Evolutionary conservation across 768 basidiomycete genomes (phyloP).

Genomic region (Wakefieldia striispora): DNA sequence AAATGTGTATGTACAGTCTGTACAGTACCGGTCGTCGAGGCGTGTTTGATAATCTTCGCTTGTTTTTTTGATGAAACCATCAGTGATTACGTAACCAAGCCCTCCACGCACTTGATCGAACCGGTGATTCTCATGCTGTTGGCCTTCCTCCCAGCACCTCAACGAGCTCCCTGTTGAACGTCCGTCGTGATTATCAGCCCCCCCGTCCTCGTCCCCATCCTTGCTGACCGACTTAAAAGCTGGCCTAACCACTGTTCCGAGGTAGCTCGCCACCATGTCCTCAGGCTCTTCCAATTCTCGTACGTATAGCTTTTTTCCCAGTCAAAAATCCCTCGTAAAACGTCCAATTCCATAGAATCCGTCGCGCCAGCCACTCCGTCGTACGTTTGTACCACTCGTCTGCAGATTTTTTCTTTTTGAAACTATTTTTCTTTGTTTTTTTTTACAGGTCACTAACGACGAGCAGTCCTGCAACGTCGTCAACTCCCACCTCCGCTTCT

Average conservation of each 20-base stretch:
- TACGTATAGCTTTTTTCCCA: neutral
- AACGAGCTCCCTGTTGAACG: constrained; percentile 6
- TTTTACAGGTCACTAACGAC: neutral
- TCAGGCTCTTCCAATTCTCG: neutral
- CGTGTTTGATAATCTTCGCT: neutral
- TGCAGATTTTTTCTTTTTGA: neutral
- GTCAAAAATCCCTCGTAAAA: too few species aligned
- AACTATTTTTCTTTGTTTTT: neutral
- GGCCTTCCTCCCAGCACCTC: constrained; percentile 1
- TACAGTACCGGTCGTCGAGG: too few species aligned
- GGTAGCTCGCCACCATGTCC: constrained; percentile 7
- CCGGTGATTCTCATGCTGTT: constrained; percentile 17
- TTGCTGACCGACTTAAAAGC: neutral
- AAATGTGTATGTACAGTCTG: too few species aligned
- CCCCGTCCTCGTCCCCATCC: neutral
- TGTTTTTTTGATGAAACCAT: too few species aligned
- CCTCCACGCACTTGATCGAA: constrained; percentile 5
- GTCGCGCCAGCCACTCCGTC: neutral
- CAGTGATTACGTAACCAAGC: constrained; percentile 20
- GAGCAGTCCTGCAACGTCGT: neutral
- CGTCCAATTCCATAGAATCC: too few species aligned
- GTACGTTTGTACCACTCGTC: constrained; percentile 9
- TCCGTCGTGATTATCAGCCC: neutral
- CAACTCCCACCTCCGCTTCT: constrained; percentile 1
- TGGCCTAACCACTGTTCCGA: neutral